Evolutionary conservation across 768 basidiomycete genomes (phyloP).

Genomic region (Boletellus ananiceps): DNA sequence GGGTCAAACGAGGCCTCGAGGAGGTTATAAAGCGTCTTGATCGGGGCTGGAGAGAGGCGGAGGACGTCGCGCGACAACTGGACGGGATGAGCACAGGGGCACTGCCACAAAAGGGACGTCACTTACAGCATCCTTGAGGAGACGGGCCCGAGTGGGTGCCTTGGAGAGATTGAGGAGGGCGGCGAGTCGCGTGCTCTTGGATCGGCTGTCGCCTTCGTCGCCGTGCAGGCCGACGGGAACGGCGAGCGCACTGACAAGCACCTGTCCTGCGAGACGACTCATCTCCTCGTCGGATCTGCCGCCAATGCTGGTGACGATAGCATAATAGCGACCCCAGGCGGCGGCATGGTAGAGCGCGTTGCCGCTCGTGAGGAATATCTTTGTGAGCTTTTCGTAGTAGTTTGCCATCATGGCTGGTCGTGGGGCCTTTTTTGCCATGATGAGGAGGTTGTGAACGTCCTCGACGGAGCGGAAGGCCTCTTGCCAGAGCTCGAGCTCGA

Average conservation of each 20-base stretch:
- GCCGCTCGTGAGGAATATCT: conserved; percentile 93
- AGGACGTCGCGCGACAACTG: conserved; percentile 82
- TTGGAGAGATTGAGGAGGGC: conserved; percentile 79
- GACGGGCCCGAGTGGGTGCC: conserved; percentile 80
- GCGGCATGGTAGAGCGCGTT: conserved; percentile 96
- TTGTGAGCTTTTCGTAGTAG: conserved; percentile 97
- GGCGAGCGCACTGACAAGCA: conserved; percentile 87
- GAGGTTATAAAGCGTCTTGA: conserved; percentile 79
- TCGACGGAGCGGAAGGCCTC: conserved; percentile 98
- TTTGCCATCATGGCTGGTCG: conserved; percentile 97
- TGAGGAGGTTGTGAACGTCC: conserved; percentile 94
- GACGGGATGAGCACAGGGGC: not conserved
- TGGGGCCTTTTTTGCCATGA: conserved; percentile 88
- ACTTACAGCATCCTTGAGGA: conserved; percentile 84
- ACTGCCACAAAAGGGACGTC: not conserved
- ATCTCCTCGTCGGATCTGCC: conserved; percentile 76
- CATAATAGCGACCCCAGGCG: conserved; percentile 86
- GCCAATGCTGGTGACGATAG: conserved; percentile 64
- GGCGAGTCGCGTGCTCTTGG: conserved; percentile 73
- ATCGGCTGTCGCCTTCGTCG: conserved; percentile 50
- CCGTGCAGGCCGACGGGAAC: conserved; percentile 75
- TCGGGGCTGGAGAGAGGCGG: conserved; percentile 64
- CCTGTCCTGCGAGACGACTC: conserved; percentile 80
- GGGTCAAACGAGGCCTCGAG: conserved; percentile 95
- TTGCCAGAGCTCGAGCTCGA: conserved; percentile 98